Conservation (phyloP, 2,329 filamentous ascomycete species). For the Dothideomycetes sp. region DNA sequence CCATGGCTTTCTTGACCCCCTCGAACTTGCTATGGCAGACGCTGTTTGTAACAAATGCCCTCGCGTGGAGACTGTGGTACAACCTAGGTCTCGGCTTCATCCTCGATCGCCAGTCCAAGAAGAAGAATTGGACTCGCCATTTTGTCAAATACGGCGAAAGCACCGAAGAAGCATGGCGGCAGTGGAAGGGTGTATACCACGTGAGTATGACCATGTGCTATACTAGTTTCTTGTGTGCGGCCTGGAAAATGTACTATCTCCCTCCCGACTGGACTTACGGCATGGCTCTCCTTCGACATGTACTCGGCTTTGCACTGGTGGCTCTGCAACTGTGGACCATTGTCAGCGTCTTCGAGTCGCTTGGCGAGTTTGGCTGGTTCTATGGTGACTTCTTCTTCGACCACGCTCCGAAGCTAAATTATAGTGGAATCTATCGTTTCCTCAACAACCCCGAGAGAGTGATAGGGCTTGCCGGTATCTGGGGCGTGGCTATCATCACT, state of each 20-base stretch:
- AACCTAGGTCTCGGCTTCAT: conserved; percentile 77
- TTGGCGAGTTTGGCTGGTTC: conserved; percentile 98
- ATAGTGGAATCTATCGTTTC: conserved; percentile 95
- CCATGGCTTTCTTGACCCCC: conserved; percentile 65
- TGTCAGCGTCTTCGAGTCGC: conserved; percentile 83
- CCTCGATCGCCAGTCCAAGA: conserved; percentile 72
- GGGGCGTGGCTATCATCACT: conserved; percentile 89
- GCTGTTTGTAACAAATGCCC: conserved; percentile 70
- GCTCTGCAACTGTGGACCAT: conserved; percentile 88
- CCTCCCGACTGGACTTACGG: conserved; percentile 80
- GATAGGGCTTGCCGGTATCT: conserved; percentile 86
- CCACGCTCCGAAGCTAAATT: conserved; percentile 76
- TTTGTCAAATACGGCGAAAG: conserved; percentile 95
- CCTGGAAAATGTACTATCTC: conserved; percentile 92
- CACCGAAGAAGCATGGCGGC: conserved; percentile 83
- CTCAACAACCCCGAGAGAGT: conserved; percentile 95
- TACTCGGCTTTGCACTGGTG: conserved; percentile 69
- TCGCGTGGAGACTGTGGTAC: conserved; percentile 84
- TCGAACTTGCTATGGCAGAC: conserved; percentile 63
- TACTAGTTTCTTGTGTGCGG: conserved; percentile 75
- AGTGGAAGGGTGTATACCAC: conserved; percentile 96
- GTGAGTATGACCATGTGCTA: conserved; percentile 87
- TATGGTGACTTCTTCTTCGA: conserved; percentile 99
- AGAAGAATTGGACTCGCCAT: conserved; percentile 92
- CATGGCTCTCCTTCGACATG: conserved; percentile 76